Evolutionary conservation across 2,329 filamentous ascomycete species (phyloP).

Genomic region (Aspergillus candidus): DNA sequence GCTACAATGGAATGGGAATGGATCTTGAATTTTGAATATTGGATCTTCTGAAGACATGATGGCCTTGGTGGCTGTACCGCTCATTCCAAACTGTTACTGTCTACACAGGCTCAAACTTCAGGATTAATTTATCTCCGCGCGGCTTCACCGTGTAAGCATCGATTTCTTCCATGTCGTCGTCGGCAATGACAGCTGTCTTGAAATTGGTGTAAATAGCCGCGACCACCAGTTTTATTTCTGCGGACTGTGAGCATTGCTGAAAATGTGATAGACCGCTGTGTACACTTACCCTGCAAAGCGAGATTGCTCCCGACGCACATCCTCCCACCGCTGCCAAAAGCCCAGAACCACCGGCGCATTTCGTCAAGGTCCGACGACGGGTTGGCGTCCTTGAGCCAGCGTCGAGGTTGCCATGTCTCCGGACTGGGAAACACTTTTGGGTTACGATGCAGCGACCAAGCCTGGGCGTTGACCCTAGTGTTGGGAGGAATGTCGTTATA

Average conservation of each 20-base stretch:
- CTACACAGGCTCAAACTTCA: constrained; percentile 46
- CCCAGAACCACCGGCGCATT: constrained; percentile 47
- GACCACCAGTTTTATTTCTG: constrained; percentile 67
- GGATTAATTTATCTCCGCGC: constrained; percentile 50
- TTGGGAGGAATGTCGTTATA: constrained; percentile 40
- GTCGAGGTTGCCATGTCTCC: constrained; percentile 41
- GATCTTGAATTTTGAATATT: neutral
- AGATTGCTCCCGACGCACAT: constrained; percentile 48
- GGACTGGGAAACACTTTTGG: constrained; percentile 44
- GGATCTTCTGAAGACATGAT: neutral
- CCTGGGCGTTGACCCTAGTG: constrained; percentile 42
- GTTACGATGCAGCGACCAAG: constrained; percentile 50
- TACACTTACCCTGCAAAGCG: constrained; percentile 39
- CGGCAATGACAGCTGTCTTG: constrained; percentile 54
- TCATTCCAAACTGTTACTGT: constrained; percentile 1
- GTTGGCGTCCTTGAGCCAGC: constrained; percentile 43
- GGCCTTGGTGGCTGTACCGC: neutral
- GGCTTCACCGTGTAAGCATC: constrained; percentile 61
- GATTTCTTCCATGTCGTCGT: constrained; percentile 57
- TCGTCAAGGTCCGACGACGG: constrained; percentile 34
- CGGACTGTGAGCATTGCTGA: constrained; percentile 8
- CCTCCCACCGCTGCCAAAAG: constrained; percentile 45
- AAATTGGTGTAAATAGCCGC: constrained; percentile 67
- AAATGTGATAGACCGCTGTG: neutral
- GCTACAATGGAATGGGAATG: constrained; percentile 1